Evolutionary conservation across 2,329 filamentous ascomycete genomes (phyloP).

Genomic region (Penicillium thymicola): DNA sequence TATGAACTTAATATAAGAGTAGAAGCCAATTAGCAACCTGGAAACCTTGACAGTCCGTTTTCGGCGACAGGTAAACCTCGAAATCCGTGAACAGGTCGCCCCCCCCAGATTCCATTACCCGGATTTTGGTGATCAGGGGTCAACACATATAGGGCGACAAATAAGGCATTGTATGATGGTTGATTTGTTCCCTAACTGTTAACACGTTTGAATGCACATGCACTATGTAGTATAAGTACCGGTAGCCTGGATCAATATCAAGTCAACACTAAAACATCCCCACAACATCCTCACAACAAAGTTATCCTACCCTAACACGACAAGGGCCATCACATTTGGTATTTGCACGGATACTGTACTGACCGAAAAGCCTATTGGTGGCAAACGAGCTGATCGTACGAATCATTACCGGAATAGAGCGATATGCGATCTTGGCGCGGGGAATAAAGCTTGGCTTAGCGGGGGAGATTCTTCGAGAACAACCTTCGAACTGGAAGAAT

Average conservation of each 20-base stretch:
- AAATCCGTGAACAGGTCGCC: not conserved
- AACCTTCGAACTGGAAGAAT: not conserved
- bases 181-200: not conserved
- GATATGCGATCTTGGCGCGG: conserved; percentile 9
- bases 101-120: not conserved
- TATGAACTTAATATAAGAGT: not conserved
- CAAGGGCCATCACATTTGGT: not conserved
- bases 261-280: not conserved
- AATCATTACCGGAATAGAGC: conserved; percentile 16
- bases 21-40: not conserved
- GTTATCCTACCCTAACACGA: conserved; percentile 9
- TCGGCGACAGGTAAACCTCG: not conserved
- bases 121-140: not conserved
- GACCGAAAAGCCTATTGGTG: conserved; percentile 1
- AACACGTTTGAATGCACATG: not conserved
- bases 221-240: not conserved
- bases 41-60: not conserved
- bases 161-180: not conserved
- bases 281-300: not conserved
- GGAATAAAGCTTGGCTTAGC: conserved; percentile 11
- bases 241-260: not conserved
- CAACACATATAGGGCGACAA: not conserved
- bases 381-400: conserved; percentile 4
- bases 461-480: conserved; percentile 9
- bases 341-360: not conserved